Evolutionary conservation across 129 eudicot genomes (phyloP).

Genomic region (Artemisia argyi): DNA sequence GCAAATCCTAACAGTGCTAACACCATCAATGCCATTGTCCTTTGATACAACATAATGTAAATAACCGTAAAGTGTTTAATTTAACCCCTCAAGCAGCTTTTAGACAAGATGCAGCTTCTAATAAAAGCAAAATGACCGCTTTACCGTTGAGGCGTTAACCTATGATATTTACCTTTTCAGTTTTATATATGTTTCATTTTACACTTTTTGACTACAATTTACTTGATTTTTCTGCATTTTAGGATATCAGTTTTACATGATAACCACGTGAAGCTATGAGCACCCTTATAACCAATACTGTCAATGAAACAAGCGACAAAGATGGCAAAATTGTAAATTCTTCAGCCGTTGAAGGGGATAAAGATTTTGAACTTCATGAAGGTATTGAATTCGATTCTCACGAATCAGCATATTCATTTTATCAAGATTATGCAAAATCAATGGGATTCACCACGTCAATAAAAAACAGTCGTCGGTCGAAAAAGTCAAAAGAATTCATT

Average conservation of each 20-base stretch:
- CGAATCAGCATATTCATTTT: slow-evolving; percentile 34
- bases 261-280: slow-evolving; percentile 28
- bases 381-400: slow-evolving; percentile 41
- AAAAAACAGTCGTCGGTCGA: slow-evolving; percentile 43
- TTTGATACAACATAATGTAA: too few species aligned
- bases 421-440: slow-evolving; percentile 48
- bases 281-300: slow-evolving; percentile 13
- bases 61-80: too few species aligned
- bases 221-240: too few species aligned
- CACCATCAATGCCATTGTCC: too few species aligned
- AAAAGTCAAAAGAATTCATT: slow-evolving; percentile 41
- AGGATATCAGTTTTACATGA: too few species aligned
- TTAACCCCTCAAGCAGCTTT: too few species aligned
- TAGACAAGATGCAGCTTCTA: too few species aligned
- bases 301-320: slow-evolving; percentile 34
- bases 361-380: slow-evolving; percentile 36
- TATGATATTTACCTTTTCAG: neutral
- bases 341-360: slow-evolving; percentile 21
- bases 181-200: neutral
- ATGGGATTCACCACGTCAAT: slow-evolving; percentile 49
- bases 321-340: slow-evolving; percentile 24
- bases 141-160: too few species aligned
- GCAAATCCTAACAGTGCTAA: too few species aligned
- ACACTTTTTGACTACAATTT: too few species aligned
- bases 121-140: too few species aligned